A percentile compares a stretch with the other conserved stretches of the same genome.
These are phyloP conservation scores for Combretum micranthum DNA, from an alignment of 345 rosid genomes.

Conservation along the genomic window DNA sequence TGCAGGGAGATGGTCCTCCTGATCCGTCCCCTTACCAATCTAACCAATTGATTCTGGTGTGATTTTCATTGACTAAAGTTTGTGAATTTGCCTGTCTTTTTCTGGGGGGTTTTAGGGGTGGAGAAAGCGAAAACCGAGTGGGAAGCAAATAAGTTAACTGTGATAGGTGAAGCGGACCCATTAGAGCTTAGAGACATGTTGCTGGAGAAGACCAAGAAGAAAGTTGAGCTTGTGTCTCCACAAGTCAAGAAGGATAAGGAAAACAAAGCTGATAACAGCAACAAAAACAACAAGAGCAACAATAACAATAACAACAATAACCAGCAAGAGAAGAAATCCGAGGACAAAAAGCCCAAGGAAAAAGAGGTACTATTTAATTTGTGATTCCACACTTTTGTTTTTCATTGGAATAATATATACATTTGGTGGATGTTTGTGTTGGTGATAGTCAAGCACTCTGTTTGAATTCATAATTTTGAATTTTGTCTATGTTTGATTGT, in stretches of 20 bases:
- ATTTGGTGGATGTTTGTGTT: not conserved
- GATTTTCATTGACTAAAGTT: not conserved
- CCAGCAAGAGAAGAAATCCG: slow-evolving; percentile 19
- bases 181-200: slow-evolving; percentile 34
- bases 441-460: too few species aligned
- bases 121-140: slow-evolving; percentile 49
- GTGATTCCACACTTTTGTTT: not conserved
- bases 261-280: not conserved
- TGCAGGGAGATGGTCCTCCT: too few species aligned
- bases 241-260: slow-evolving; percentile 55
- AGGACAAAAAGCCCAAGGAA: slow-evolving; percentile 52
- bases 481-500: too few species aligned
- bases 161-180: slow-evolving; percentile 65
- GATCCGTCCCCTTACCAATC: too few species aligned
- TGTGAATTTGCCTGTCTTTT: not conserved
- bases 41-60: not conserved
- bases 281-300: slow-evolving; percentile 14
- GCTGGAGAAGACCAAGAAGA: slow-evolving; percentile 46
- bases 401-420: not conserved
- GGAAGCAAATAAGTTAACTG: slow-evolving; percentile 48
- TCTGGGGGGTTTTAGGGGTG: slow-evolving; percentile 26
- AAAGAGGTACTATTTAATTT: slow-evolving; percentile 6
- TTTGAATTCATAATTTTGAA: too few species aligned
- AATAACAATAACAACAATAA: slow-evolving; percentile 15
- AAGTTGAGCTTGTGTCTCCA: slow-evolving; percentile 67